Percentiles rank a stretch among this genome's conserved stretches.
Evolutionary conservation across 176 grass and related monocot species (phyloP).

Genomic region (Leersia perrieri): DNA sequence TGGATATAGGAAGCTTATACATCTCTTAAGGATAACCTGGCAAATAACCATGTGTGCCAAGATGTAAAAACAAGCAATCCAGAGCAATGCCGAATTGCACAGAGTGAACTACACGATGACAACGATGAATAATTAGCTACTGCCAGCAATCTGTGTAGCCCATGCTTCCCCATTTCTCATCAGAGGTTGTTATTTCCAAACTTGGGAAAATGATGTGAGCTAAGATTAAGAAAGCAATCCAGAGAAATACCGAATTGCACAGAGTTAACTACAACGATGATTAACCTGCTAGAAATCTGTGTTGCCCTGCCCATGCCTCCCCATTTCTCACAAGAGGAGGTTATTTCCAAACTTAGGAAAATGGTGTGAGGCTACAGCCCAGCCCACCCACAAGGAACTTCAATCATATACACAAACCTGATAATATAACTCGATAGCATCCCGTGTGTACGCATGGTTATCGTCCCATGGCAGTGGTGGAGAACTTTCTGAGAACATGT

Average conservation of each 20-base stretch:
- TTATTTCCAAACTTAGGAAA: background rate
- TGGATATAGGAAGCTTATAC: background rate
- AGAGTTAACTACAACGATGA: background rate
- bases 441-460: constrained; percentile 72
- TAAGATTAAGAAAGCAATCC: too few species aligned
- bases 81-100: background rate
- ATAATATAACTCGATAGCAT: constrained; percentile 82
- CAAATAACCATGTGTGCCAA: background rate
- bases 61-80: background rate
- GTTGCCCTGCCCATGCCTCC: background rate
- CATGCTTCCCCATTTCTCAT: constrained; percentile 8
- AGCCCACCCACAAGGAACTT: constrained; percentile 27
- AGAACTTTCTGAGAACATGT: constrained; percentile 87
- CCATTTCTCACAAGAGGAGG: background rate
- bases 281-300: background rate
- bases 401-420: constrained; percentile 43
- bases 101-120: background rate
- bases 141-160: background rate
- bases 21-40: background rate
- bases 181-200: background rate
- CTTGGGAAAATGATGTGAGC: background rate
- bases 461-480: constrained; percentile 80
- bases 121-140: background rate
- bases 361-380: too few species aligned
- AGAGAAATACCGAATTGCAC: background rate